These are phyloP conservation scores for Talaromyces sp. DNA, from an alignment of 2,329 filamentous ascomycete species.

Conservation along the genomic window DNA sequence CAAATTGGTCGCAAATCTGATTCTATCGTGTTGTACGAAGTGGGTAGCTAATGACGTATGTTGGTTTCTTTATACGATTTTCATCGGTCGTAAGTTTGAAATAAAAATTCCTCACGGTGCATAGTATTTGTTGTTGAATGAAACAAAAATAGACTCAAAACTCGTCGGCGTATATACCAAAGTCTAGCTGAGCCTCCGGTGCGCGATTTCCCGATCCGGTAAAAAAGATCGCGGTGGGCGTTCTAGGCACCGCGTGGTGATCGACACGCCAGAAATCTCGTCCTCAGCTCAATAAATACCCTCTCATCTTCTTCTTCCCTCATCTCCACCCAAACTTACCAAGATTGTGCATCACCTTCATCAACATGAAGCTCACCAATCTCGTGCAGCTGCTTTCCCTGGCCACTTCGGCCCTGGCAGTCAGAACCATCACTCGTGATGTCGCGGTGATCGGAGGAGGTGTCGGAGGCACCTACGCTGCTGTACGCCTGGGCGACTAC, in stretches of 20 bases:
- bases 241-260: neutral
- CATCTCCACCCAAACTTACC: neutral
- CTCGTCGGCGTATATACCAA: neutral
- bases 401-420: neutral
- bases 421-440: slow-evolving; percentile 15
- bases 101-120: no score
- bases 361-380: neutral
- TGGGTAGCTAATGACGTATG: neutral
- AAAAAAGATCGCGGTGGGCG: neutral
- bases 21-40: neutral
- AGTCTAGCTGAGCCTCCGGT: no score
- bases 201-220: neutral
- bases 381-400: neutral
- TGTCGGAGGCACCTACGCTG: slow-evolving; percentile 23
- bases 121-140: no score
- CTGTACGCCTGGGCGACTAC: slow-evolving; percentile 20
- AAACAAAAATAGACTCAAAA: neutral
- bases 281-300: neutral
- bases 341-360: neutral
- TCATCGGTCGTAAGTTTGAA: no score
- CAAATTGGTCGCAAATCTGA: neutral
- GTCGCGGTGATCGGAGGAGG: slow-evolving; percentile 26
- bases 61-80: no score
- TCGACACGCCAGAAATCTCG: no score
- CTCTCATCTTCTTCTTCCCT: no score